Base-by-base conservation (phyloP, 129 eudicot genomes). In the Flaveria ramosissima region DNA sequence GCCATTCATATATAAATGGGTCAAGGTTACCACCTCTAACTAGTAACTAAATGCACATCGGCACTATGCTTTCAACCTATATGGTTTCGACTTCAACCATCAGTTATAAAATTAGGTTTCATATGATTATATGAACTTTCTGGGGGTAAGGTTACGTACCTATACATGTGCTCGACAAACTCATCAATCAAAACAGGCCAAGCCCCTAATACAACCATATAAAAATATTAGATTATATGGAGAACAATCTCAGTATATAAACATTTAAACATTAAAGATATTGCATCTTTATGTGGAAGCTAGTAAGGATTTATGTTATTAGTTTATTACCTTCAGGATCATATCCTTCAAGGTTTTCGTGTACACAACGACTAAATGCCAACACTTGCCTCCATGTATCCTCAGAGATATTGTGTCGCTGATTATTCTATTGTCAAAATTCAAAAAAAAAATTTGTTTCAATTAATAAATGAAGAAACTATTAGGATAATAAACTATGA, bases 321-420 rank as follows among this genome's bases (percentile, higher is more conserved):
- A 63, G 41, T 62, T 68, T 32, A 83, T 30, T 86, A 88, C 96
- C 91, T 87, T 87, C 91, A 74, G 96, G 96, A 82, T 93, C 98
- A 76, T 90, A 93, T 46, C 97, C 98, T 81, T 87, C 91, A 72
- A 93, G 92, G 76, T 93, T 89, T 84, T 90, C 98, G 68, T 88
- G 91, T 64, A 93, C 95, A 84, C 92, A 86, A 21, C 89, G 89
- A 75, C 96, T 90, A 83, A 90, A 93, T 36, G 95, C 89, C 70
- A 93, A 84, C 71, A 93, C 97, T 81, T 93, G 97, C 56, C 88
- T 70, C 97, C 98, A 93, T 32, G 97, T 93, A 74, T 93, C 97
- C 87, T 88, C 97, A 3, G 98, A 93, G 26, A 93, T 90, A 83
- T 93, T 93, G 79, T 93, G 87, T 39, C 91, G 89, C 80, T 93